Conservation (phyloP, 345 rosid genomes). For the Arabis hirsuta region DNA sequence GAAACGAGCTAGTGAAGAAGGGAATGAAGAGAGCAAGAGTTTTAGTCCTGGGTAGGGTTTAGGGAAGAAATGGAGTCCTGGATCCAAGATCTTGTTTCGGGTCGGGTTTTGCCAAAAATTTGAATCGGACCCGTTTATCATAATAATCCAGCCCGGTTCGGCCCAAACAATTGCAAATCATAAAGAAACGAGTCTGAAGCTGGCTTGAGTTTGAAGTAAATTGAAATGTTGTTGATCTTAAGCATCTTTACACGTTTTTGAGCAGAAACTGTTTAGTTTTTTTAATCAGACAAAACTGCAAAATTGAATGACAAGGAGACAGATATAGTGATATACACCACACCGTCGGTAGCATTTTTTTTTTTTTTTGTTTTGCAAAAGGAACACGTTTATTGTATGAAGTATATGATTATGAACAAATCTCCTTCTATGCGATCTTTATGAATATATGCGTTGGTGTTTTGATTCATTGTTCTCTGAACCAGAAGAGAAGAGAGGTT, state of each 20-base stretch:
- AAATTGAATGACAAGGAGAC: background rate
- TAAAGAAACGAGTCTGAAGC: background rate
- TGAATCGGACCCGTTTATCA: constrained; percentile 16
- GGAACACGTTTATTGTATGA: constrained; percentile 5
- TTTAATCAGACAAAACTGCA: background rate
- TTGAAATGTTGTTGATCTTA: background rate
- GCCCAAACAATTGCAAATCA: background rate
- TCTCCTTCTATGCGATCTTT: background rate
- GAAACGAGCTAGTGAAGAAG: background rate
- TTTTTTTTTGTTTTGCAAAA: background rate
- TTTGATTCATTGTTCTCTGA: constrained; percentile 1
- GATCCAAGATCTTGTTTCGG: constrained; percentile 34
- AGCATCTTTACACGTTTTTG: background rate
- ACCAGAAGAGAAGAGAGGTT: background rate
- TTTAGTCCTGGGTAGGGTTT: constrained; percentile 35
- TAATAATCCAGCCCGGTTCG: background rate
- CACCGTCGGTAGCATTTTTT: background rate
- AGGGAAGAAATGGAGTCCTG: constrained; percentile 25
- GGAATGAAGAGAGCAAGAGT: constrained; percentile 21
- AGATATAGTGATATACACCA: background rate
- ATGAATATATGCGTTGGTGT: background rate
- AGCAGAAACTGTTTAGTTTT: background rate
- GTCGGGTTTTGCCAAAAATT: constrained; percentile 7
- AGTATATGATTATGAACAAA: constrained; percentile 1
- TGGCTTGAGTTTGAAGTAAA: background rate